Evolutionary conservation across 208 protist species (phyloP).

Genomic region (Acanthamoeba culbertsoni): DNA sequence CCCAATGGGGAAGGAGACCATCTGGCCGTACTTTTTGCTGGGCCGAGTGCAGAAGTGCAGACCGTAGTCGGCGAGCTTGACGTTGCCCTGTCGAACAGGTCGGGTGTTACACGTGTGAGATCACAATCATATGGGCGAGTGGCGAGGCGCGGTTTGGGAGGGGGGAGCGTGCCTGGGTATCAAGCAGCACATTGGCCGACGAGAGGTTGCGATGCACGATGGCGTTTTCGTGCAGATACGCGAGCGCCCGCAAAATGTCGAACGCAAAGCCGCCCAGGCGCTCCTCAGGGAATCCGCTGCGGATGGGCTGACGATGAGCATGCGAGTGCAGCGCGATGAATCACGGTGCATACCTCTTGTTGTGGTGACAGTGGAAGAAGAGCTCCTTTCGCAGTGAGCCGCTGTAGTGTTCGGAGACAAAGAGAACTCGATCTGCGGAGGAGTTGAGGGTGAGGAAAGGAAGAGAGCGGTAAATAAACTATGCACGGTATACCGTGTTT

Average conservation of each 20-base stretch:
- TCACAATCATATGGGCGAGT: background rate
- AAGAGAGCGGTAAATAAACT: too few species aligned
- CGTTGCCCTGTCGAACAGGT: background rate
- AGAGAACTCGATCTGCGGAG: background rate
- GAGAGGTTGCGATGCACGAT: constrained; percentile 57
- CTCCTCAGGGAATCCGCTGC: constrained; percentile 35
- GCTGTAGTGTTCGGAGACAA: constrained; percentile 53
- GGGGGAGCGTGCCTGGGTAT: background rate
- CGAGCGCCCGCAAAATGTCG: background rate
- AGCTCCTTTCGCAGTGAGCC: background rate
- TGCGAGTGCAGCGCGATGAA: background rate
- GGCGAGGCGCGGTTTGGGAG: background rate
- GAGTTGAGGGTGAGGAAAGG: background rate
- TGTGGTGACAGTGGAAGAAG: background rate
- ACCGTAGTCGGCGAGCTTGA: constrained; percentile 59
- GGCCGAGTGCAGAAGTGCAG: constrained; percentile 24
- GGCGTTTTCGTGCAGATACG: constrained; percentile 14
- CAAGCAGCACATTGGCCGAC: constrained; percentile 5
- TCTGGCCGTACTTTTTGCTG: background rate
- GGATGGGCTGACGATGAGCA: background rate
- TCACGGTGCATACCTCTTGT: background rate
- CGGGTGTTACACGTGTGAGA: too few species aligned
- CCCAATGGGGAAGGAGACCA: constrained; percentile 46
- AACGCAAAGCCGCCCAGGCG: background rate
- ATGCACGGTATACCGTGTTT: constrained; percentile 25